Conservation (phyloP, 345 rosid species). For the Excoecaria agallocha region DNA sequence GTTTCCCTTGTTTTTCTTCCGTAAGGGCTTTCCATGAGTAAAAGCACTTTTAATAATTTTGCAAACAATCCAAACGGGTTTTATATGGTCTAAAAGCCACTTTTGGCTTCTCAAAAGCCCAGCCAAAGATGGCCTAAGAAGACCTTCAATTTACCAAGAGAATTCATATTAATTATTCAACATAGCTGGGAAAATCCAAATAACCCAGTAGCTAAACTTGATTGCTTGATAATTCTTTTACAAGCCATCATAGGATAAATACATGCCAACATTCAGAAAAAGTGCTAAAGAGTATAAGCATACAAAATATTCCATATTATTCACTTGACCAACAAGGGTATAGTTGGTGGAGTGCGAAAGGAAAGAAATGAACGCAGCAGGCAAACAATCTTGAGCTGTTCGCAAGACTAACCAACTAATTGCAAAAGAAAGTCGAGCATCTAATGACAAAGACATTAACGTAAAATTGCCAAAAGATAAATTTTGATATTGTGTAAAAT, state of each 20-base stretch:
- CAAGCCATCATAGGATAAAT: background rate
- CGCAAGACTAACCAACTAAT: background rate
- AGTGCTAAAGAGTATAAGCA: background rate
- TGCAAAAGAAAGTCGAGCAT: background rate
- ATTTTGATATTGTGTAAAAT: background rate
- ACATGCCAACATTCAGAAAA: background rate
- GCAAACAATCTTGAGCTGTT: background rate
- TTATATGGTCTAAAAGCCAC: too few relatives aligned
- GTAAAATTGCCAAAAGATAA: background rate
- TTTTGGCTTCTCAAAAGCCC: too few relatives aligned
- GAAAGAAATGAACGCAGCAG: background rate
- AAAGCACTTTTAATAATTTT: too few relatives aligned
- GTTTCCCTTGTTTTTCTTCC: too few relatives aligned
- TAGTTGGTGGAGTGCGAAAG: background rate
- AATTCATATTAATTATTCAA: background rate
- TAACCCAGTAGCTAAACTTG: conserved; percentile 3
- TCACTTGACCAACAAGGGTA: background rate
- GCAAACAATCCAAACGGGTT: too few relatives aligned
- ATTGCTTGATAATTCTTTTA: background rate
- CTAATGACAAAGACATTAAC: background rate
- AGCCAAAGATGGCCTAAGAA: background rate
- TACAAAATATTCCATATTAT: background rate
- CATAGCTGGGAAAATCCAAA: background rate
- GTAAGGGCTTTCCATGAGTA: too few relatives aligned
- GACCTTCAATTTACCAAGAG: conserved; percentile 5